Conservation (phyloP, 2,329 filamentous ascomycete genomes). For the Aspergillus sp. region DNA sequence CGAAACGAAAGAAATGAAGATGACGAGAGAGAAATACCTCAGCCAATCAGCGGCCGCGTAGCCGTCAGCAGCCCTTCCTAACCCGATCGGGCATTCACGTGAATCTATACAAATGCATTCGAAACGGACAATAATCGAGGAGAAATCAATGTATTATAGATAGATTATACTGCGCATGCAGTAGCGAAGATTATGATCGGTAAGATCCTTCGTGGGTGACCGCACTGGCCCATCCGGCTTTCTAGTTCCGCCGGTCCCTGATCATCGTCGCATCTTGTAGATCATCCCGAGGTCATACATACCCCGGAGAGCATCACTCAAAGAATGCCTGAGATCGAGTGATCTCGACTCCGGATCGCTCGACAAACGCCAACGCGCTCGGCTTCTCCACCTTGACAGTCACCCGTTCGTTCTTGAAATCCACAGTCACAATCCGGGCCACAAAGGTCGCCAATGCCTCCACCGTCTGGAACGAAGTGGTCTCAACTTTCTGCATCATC, state of each 20-base stretch:
- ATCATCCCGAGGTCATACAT: neutral
- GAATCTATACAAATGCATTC: neutral
- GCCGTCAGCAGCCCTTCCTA: slow-evolving; percentile 10
- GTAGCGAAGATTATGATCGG: no score
- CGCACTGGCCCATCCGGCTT: no score
- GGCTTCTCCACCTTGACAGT: slow-evolving; percentile 51
- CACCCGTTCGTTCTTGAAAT: slow-evolving; percentile 45
- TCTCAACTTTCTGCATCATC: slow-evolving; percentile 41
- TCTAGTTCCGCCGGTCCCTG: neutral
- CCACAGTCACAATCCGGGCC: slow-evolving; percentile 44
- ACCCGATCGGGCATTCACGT: slow-evolving; percentile 16
- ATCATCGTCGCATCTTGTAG: slow-evolving; percentile 1
- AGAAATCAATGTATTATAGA: no score
- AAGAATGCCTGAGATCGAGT: slow-evolving; percentile 47
- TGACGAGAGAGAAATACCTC: neutral
- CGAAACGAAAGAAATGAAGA: slow-evolving; percentile 2
- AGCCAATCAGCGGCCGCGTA: slow-evolving; percentile 17
- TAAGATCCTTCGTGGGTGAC: no score
- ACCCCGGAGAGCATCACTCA: slow-evolving; percentile 10
- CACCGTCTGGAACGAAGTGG: slow-evolving; percentile 49
- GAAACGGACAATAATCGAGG: neutral
- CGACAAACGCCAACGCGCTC: slow-evolving; percentile 49
- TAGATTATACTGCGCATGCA: no score
- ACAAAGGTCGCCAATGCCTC: slow-evolving; percentile 51
- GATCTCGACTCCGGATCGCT: slow-evolving; percentile 48